Percentiles rank a stretch among this genome's conserved stretches.
These are phyloP conservation scores for Aureobasidium uvarum DNA, from an alignment of 2,329 filamentous ascomycete species.

Conservation along the genomic window DNA sequence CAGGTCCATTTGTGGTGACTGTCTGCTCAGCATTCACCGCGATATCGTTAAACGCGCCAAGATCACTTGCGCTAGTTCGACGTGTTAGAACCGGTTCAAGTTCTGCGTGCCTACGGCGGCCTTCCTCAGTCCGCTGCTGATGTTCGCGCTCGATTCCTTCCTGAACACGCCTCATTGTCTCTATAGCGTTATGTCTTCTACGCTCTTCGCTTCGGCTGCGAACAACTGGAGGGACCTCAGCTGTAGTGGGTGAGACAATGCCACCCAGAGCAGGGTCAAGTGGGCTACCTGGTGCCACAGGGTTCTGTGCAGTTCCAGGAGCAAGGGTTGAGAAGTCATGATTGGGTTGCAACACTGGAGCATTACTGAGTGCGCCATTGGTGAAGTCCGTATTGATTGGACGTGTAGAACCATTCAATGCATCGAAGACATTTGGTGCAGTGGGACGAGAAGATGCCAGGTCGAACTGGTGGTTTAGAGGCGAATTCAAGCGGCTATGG, in stretches of 20 bases:
- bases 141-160: too few relatives aligned
- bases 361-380: background rate
- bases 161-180: too few relatives aligned
- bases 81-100: too few relatives aligned
- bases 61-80: background rate
- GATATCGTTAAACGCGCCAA: background rate
- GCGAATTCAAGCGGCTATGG: background rate
- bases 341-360: background rate
- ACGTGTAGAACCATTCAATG: background rate
- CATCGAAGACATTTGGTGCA: background rate
- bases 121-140: background rate
- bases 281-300: background rate
- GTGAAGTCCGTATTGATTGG: background rate
- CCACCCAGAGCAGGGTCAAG: background rate
- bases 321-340: background rate
- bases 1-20: background rate
- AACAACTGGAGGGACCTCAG: background rate
- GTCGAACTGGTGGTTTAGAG: background rate
- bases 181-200: background rate
- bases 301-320: background rate
- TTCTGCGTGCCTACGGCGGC: background rate
- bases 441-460: background rate
- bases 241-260: background rate
- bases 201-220: background rate
- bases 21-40: background rate